Conservation (phyloP, 2,329 filamentous ascomycete genomes). For the Nigrospora oryzae region DNA sequence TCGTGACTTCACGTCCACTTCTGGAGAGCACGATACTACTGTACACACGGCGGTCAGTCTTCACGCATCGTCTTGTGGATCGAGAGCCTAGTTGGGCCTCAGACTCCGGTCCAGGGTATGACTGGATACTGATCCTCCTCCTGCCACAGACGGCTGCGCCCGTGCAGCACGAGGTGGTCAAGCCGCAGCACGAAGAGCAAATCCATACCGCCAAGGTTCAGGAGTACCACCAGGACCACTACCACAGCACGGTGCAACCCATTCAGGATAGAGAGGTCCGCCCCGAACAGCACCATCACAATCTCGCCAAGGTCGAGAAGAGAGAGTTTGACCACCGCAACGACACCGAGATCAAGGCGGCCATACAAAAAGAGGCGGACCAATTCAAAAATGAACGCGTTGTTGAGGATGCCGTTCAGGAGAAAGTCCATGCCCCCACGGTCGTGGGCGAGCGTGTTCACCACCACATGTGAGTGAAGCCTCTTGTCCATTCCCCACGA, state of each 20-base stretch:
- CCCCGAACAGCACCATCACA: slow-evolving; percentile 56
- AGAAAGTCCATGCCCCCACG: slow-evolving; percentile 34
- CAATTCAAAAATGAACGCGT: slow-evolving; percentile 43
- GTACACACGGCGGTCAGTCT: slow-evolving; percentile 55
- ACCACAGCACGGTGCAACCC: slow-evolving; percentile 63
- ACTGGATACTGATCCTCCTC: too few species aligned
- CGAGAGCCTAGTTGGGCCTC: too few species aligned
- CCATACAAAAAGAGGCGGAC: slow-evolving; percentile 42
- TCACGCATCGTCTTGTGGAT: too few species aligned
- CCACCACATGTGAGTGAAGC: slow-evolving; percentile 25
- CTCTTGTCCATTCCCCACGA: background rate
- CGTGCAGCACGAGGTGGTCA: slow-evolving; percentile 52
- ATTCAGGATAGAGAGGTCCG: slow-evolving; percentile 27
- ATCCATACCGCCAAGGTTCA: slow-evolving; percentile 54
- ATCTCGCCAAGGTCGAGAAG: slow-evolving; percentile 50
- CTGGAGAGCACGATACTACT: slow-evolving; percentile 61
- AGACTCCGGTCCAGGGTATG: too few species aligned
- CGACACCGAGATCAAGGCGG: slow-evolving; percentile 32
- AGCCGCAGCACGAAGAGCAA: slow-evolving; percentile 53
- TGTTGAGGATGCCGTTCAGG: slow-evolving; percentile 38
- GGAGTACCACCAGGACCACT: slow-evolving; percentile 65
- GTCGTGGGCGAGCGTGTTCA: slow-evolving; percentile 56
- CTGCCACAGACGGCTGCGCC: slow-evolving; percentile 25
- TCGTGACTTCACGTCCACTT: slow-evolving; percentile 48
- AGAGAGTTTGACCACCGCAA: slow-evolving; percentile 54